Evolutionary conservation across 2,329 filamentous ascomycete species (phyloP), one percentile per base, ranked within the genome.

Genomic region (Geosmithia putterillii): DNA sequence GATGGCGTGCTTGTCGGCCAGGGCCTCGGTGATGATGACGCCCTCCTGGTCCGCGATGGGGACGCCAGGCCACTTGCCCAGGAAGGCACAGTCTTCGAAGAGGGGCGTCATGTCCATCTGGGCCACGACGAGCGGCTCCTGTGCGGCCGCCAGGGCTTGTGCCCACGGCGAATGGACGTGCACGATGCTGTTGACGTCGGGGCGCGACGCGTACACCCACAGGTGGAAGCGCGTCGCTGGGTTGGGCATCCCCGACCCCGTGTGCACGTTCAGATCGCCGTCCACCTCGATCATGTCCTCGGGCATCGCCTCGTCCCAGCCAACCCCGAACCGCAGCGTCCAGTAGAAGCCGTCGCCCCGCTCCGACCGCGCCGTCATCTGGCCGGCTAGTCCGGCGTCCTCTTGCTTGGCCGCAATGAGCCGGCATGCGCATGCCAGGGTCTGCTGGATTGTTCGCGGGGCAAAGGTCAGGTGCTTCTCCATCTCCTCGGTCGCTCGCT

Each of bases 201-300:
- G 32, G 2, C 43, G 22, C 20, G 23, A 22, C 10, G 37, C 23
- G 37, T 44, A 44, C 12, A 44, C 38, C 43, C 43, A 44, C 8
- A 44, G 43, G 35, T 44, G 43, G n/a, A 44, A 44, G 38, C 43
- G 43, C 15, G 43, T 44, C 15, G 43, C 43, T n/a, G 43, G 43
- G 18, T 44, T 44, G 5, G 43, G 19, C 43, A 44, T 44, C 20
- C 43, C 38, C 14, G 38, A 23, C 17, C 43, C 43, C 17, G 28
- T 40, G 38, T 41, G 9, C 17, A 20, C 36, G 35, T 44, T 44
- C 28, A 44, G 23, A 38, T 44, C 43, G 25, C 38, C 43, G 19
- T 44, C 43, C 25, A 44, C 43, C 34, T 44, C 43, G 38, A 44
- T 44, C 15, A 44, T 41, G 14, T 44, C 43, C 20, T 44, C 32